These are phyloP conservation scores for Phialophora tarda DNA, from an alignment of 2,329 filamentous ascomycete genomes.

Conservation along the genomic window DNA sequence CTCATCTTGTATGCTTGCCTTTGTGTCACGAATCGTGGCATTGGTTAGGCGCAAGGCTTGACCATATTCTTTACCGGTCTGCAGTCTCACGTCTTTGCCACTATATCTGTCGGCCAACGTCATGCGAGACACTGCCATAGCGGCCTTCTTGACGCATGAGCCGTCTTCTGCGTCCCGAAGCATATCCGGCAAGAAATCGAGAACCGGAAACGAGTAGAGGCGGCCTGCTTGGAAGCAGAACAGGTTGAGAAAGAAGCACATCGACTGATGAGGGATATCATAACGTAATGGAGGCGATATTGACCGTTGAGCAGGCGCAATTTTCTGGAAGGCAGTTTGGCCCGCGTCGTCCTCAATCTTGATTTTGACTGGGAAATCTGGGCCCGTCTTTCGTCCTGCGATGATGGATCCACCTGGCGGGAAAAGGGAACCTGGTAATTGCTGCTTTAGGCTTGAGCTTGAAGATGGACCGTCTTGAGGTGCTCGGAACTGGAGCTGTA, in stretches of 20 bases:
- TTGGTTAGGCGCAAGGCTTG: slow-evolving; percentile 32
- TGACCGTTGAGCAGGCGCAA: slow-evolving; percentile 18
- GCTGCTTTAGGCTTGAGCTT: not conserved
- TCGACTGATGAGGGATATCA: slow-evolving; percentile 37
- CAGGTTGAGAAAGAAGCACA: slow-evolving; percentile 39
- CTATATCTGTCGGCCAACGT: slow-evolving; percentile 38
- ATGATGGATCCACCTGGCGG: slow-evolving; percentile 8
- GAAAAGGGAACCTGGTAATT: slow-evolving; percentile 4
- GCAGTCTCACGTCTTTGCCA: slow-evolving; percentile 35
- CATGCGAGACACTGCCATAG: slow-evolving; percentile 38
- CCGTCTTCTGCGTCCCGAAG: slow-evolving; percentile 24
- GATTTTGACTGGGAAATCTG: slow-evolving; percentile 5
- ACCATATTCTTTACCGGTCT: slow-evolving; percentile 35
- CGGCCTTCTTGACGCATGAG: slow-evolving; percentile 31
- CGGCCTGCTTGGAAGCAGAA: slow-evolving; percentile 38
- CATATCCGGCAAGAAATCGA: slow-evolving; percentile 38
- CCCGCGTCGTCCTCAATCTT: slow-evolving; percentile 21
- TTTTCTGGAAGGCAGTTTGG: slow-evolving; percentile 5
- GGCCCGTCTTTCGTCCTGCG: not conserved
- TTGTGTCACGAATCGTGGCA: slow-evolving; percentile 30
- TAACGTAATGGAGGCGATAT: slow-evolving; percentile 35
- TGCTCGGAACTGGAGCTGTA: slow-evolving; percentile 34
- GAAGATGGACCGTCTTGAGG: slow-evolving; percentile 9
- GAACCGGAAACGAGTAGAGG: slow-evolving; percentile 36
- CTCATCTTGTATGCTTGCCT: slow-evolving; percentile 35